These are phyloP conservation scores for Fagopyrum homotropicum DNA, from an alignment of 148 eudicot genomes.

Conservation along the genomic window DNA sequence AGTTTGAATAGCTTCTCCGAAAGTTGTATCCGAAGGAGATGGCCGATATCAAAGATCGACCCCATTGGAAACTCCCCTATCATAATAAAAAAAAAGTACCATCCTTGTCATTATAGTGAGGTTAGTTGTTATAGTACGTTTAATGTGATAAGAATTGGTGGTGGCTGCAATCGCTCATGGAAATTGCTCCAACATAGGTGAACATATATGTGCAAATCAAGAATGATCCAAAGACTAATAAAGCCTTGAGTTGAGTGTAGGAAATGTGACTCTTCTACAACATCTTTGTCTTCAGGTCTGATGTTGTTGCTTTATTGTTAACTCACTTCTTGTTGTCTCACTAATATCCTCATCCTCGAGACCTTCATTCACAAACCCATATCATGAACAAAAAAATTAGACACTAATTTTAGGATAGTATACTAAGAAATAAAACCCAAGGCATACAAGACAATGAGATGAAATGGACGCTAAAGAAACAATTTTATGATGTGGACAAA, in stretches of 20 bases:
- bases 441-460: too few species aligned
- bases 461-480: too few species aligned
- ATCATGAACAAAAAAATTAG: too few species aligned
- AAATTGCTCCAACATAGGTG: constrained; percentile 65
- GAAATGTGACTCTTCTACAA: constrained; percentile 10
- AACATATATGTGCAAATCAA: constrained; percentile 62
- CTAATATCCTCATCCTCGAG: too few species aligned
- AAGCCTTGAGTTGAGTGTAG: constrained; percentile 46
- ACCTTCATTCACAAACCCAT: too few species aligned
- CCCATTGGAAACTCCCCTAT: constrained; percentile 53
- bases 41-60: constrained; percentile 33
- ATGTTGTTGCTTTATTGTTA: background rate
- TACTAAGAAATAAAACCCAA: too few species aligned
- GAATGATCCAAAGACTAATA: constrained; percentile 56
- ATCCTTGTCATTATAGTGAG: too few species aligned
- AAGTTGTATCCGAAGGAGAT: constrained; percentile 30
- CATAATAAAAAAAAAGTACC: constrained; percentile 19
- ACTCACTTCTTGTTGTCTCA: background rate
- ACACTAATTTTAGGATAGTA: too few species aligned
- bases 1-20: constrained; percentile 30
- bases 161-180: constrained; percentile 33
- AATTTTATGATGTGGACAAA: too few species aligned
- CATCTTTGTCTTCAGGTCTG: background rate
- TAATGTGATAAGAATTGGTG: background rate
- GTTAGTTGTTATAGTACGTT: background rate